A percentile compares a stretch with the other conserved stretches of the same genome.
Evolutionary conservation across 176 grass and related monocot species (phyloP).

Genomic region (Avena insularis): DNA sequence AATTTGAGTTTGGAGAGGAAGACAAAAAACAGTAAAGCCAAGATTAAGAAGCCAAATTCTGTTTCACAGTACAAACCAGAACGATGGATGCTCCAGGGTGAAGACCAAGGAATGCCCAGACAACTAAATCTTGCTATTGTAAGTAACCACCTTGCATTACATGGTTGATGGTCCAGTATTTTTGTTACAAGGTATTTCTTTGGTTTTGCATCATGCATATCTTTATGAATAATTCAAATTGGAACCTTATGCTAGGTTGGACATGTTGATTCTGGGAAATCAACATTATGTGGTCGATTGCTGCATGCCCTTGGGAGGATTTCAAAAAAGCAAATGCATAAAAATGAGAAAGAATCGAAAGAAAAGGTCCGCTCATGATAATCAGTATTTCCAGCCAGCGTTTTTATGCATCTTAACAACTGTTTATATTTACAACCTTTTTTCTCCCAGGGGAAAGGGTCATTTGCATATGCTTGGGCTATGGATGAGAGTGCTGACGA

Average conservation of each 20-base stretch:
- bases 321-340: conserved; percentile 94
- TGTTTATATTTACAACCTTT: conserved; percentile 29
- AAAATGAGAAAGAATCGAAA: conserved; percentile 93
- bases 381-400: not conserved
- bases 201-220: not conserved
- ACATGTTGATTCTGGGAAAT: conserved; percentile 96
- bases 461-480: conserved; percentile 95
- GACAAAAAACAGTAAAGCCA: conserved; percentile 46
- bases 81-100: conserved; percentile 71
- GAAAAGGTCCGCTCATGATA: conserved; percentile 62
- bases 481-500: conserved; percentile 82
- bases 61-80: conserved; percentile 77
- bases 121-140: conserved; percentile 95
- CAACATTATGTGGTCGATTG: conserved; percentile 80
- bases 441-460: conserved; percentile 76
- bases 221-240: conserved; percentile 12
- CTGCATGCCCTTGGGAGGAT: conserved; percentile 70
- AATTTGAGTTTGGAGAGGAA: conserved; percentile 70
- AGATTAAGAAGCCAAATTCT: conserved; percentile 50
- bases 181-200: conserved; percentile 10
- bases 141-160: conserved; percentile 22
- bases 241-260: conserved; percentile 70
- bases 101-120: conserved; percentile 56
- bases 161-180: not conserved
- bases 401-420: conserved; percentile 4